phyloP scores from a whole-genome alignment of 176 grass and related monocot species.

The Oryza glumipatula region DNA sequence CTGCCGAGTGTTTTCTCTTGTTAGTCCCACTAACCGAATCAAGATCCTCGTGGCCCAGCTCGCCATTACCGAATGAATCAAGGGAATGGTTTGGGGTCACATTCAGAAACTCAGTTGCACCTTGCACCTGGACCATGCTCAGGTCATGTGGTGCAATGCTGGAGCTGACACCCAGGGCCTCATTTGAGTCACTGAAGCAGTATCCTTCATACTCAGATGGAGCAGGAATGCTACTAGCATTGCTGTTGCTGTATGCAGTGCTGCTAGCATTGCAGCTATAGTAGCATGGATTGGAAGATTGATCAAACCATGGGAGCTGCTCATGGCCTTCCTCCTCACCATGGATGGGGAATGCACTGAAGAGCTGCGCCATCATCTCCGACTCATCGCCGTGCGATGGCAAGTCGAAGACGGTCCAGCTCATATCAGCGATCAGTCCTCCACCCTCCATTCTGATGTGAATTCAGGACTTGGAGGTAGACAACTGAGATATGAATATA shows the following conservation, averaged over 20 bases:
- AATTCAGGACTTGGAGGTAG: conserved; percentile 19
- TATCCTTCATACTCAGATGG: conserved; percentile 44
- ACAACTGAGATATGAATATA: conserved; percentile 23
- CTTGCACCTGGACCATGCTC: conserved; percentile 43
- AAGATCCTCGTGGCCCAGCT: conserved; percentile 28
- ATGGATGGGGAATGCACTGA: conserved; percentile 45
- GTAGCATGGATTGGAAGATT: conserved; percentile 43
- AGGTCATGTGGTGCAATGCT: conserved; percentile 12
- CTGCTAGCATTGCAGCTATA: conserved; percentile 25
- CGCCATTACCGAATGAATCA: conserved; percentile 11
- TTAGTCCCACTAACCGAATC: not conserved
- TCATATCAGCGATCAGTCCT: conserved; percentile 46
- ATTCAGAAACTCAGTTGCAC: conserved; percentile 32
- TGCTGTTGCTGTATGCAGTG: conserved; percentile 41
- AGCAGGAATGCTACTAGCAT: conserved; percentile 28
- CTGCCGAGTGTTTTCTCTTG: conserved; percentile 52
- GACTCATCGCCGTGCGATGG: conserved; percentile 47
- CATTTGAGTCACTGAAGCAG: conserved; percentile 52
- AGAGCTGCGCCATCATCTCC: conserved; percentile 59
- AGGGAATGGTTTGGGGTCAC: conserved; percentile 15
- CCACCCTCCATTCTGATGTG: conserved; percentile 63
- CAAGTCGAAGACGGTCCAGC: conserved; percentile 55
- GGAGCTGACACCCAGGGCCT: conserved; percentile 39
- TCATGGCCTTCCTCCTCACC: conserved; percentile 32
- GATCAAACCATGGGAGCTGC: conserved; percentile 52